Evolutionary conservation across 306 rosid species (phyloP), one percentile per base, ranked within the genome.

Genomic region (Boehmeria nivea): DNA sequence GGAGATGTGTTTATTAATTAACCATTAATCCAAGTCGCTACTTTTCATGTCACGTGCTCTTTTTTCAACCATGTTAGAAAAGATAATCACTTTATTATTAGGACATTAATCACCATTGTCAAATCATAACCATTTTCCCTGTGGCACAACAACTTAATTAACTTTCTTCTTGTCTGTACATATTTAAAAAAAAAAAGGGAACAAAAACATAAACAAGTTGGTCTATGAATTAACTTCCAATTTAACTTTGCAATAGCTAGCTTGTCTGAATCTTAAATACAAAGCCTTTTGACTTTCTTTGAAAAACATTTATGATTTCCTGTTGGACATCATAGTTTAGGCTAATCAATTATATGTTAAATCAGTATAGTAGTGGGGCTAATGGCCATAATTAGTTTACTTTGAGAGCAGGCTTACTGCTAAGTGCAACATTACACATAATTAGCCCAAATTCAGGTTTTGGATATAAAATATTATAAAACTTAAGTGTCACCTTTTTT

Each of bases 11-110:
- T n/a, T n/a, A n/a, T n/a, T n/a, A n/a, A n/a, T n/a, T n/a, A n/a
- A 10, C 36, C 36, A 13, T 21, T 22, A 47, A 47, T n/a, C n/a
- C n/a, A n/a, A n/a, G n/a, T 47, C 21, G 25, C n/a, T 47, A 10
- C 36, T 31, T 31, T 20, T 14, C 18, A 20, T 22, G 15, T 17
- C 23, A 19, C 8, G 23, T 47, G 21, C 54, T 31, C 36, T 31
- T 24, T 49, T 49, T 49, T 49, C 54, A 49, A n/a, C 54, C 36
- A 50, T 13, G 20, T 50, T 14, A 33, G 26, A 50, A 50, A 50
- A 27, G 10, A 12, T 50, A 12, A 14, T 50, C 5, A 9, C 8
- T 33, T 13, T n/a, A 24, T 25, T 18, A 12, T 12, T 25, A 15
- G 33, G 36, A 48, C 8, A 48, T 44, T 48, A 22, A 48, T 31